Conservation (phyloP, 2,329 filamentous ascomycete species). For the Zasmidium cellare region DNA sequence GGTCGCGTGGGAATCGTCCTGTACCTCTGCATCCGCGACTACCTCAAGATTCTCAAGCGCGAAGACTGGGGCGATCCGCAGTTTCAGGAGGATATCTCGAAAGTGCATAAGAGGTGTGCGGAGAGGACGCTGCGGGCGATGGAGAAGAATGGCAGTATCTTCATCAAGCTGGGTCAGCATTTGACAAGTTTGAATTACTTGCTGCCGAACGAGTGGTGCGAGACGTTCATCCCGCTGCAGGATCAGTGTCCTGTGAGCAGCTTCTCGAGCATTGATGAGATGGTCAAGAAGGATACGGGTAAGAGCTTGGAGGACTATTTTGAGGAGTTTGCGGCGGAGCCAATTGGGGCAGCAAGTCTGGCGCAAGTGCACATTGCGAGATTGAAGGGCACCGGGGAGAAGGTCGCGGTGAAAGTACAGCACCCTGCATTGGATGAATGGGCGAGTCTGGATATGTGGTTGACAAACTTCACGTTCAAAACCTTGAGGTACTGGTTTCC, state of each 20-base stretch:
- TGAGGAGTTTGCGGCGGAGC: slow-evolving; percentile 74
- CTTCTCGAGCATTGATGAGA: slow-evolving; percentile 77
- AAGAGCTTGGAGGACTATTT: slow-evolving; percentile 78
- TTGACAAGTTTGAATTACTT: slow-evolving; percentile 95
- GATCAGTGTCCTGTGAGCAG: slow-evolving; percentile 94
- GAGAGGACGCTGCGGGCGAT: slow-evolving; percentile 80
- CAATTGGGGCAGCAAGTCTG: slow-evolving; percentile 89
- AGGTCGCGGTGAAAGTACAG: slow-evolving; percentile 95
- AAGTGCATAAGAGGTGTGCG: slow-evolving; percentile 91
- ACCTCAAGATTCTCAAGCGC: slow-evolving; percentile 78
- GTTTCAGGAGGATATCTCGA: slow-evolving; percentile 67
- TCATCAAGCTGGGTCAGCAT: slow-evolving; percentile 97
- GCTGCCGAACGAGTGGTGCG: slow-evolving; percentile 87
- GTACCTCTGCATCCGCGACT: slow-evolving; percentile 89
- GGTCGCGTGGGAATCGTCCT: slow-evolving; percentile 75
- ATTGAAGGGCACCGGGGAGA: slow-evolving; percentile 76
- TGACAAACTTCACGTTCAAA: slow-evolving; percentile 87
- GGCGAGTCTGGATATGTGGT: slow-evolving; percentile 80
- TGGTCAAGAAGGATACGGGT: slow-evolving; percentile 85
- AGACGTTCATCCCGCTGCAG: slow-evolving; percentile 92
- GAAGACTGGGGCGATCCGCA: slow-evolving; percentile 62
- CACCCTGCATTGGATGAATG: slow-evolving; percentile 88
- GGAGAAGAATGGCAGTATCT: slow-evolving; percentile 96
- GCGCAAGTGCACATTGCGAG: slow-evolving; percentile 92
- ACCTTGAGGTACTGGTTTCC: slow-evolving; percentile 92